Conservation (phyloP, 75 land plant species). For the Adiantum capillusveneris region DNA sequence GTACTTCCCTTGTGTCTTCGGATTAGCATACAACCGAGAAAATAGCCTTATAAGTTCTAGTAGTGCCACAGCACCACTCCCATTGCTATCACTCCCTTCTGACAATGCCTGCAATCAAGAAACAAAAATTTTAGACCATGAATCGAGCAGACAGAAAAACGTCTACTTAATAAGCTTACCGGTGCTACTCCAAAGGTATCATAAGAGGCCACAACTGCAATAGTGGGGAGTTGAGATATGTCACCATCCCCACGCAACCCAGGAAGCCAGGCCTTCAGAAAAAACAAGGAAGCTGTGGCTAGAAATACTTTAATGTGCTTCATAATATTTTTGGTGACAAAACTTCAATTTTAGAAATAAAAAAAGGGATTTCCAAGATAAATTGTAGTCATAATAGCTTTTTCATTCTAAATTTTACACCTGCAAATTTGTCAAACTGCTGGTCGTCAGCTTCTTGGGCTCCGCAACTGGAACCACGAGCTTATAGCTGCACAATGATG, state of each 20-base stretch:
- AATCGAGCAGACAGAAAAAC: not conserved
- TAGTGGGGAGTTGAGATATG: constrained; percentile 73
- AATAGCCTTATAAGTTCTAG: constrained; percentile 89
- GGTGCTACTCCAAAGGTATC: constrained; percentile 99
- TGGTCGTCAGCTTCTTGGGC: constrained; percentile 68
- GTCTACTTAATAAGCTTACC: constrained; percentile 31
- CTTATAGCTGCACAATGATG: constrained; percentile 55
- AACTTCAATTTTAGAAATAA: too few relatives aligned
- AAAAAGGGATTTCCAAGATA: too few relatives aligned
- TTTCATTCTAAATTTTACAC: constrained; percentile 16
- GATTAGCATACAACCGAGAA: constrained; percentile 80
- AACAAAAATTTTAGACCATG: not conserved
- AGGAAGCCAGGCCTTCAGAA: constrained; percentile 79
- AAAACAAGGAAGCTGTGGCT: not conserved
- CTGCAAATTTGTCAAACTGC: constrained; percentile 84
- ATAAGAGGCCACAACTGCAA: constrained; percentile 96
- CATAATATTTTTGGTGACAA: constrained; percentile 7
- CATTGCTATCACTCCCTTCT: constrained; percentile 91
- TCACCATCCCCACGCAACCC: constrained; percentile 81
- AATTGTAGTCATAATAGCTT: too few relatives aligned
- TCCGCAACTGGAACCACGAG: constrained; percentile 69
- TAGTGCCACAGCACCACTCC: constrained; percentile 87
- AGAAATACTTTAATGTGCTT: not conserved
- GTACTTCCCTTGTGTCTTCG: constrained; percentile 83
- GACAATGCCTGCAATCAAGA: constrained; percentile 54